A percentile compares a stretch with the other conserved stretches of the same genome.
These are phyloP conservation scores for Coemansia sp. DNA, from an alignment of 192 early-diverging fungal species.

Conservation along the genomic window DNA sequence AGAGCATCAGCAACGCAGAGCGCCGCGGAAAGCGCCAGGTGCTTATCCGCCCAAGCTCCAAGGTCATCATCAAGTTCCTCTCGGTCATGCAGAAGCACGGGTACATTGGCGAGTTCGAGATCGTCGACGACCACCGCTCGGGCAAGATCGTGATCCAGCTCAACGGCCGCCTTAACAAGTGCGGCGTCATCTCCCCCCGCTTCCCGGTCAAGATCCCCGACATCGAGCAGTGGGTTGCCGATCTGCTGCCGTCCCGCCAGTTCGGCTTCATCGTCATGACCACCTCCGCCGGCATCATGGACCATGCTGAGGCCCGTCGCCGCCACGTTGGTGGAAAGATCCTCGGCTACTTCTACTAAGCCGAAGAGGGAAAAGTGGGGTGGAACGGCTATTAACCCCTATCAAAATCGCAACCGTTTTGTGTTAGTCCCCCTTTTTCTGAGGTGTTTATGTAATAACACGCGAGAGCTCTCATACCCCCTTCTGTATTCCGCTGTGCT, in stretches of 20 bases:
- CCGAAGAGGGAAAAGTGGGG: background rate
- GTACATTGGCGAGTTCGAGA: constrained; percentile 99
- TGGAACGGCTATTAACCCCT: background rate
- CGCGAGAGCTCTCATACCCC: background rate
- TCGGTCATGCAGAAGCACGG: constrained; percentile 99
- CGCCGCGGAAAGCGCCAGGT: constrained; percentile 98
- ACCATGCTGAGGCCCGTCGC: constrained; percentile 97
- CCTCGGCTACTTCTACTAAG: constrained; percentile 91
- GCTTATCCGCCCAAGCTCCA: constrained; percentile 93
- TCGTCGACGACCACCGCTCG: constrained; percentile 96
- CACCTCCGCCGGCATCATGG: constrained; percentile 98
- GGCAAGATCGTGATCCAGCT: constrained; percentile 99
- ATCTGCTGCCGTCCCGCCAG: constrained; percentile 98
- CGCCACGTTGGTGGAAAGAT: constrained; percentile 98
- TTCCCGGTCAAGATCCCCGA: constrained; percentile 95
- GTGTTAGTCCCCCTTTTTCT: background rate
- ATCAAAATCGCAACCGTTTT: background rate
- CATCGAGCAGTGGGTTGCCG: constrained; percentile 95
- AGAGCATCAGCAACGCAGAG: constrained; percentile 99
- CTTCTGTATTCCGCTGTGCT: background rate
- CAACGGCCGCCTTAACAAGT: constrained; percentile 98
- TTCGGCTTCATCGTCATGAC: constrained; percentile 94
- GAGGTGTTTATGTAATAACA: background rate
- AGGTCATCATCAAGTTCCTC: constrained; percentile 98
- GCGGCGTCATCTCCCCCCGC: constrained; percentile 98